Base-by-base conservation (phyloP, 768 basidiomycete genomes). In the Coprinopsis cinerea region DNA sequence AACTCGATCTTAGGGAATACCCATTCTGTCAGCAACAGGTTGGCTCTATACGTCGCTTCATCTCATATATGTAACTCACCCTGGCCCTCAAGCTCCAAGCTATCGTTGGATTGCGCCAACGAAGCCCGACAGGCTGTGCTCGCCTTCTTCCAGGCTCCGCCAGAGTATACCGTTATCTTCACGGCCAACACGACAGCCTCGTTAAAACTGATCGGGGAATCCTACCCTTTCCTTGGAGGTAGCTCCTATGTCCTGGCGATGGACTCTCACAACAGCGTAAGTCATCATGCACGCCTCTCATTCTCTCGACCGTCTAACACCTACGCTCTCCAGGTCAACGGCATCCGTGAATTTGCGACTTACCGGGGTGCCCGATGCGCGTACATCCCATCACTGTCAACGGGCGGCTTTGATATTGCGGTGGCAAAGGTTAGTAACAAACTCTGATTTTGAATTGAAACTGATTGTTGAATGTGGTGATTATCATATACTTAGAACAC, bases 1-100 rank as follows among this genome's bases (percentile, higher is more conserved):
- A 69, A 67, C 44, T 79, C 66, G 59, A 73, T 91, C 37, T 75
- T 92, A 51, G 89, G 88, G 1, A 91, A 92, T 62, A 90, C 89
- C 1, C 89, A 92, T 64, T 91, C 88, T 0, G 77, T 87, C 59
- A 90, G 81, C 62, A 82, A 85, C 54, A 85, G 85, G 89, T 85
- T n/a, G 59, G 60, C 63, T 72, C 61, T 68, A 69, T 71, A 66
- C 69, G 55, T 23, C 23, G 22, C 9, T 25, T 9, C 22, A 23
- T 23, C 9, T 26, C 13, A 9, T 9, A 4, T 5, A 10, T 22
- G 41, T 23, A 23, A 26, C 39, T 34, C 47, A 44, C 14, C 51
- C 46, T 39, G 46, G 45, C 53, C 44, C 17, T 48, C 47, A 47
- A 92, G 90, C 58, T 90, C 89, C 7, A 78, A 73, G 54, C 62